Conservation (phyloP, 2,329 filamentous ascomycete genomes). For the Aspergillus glaucus region DNA sequence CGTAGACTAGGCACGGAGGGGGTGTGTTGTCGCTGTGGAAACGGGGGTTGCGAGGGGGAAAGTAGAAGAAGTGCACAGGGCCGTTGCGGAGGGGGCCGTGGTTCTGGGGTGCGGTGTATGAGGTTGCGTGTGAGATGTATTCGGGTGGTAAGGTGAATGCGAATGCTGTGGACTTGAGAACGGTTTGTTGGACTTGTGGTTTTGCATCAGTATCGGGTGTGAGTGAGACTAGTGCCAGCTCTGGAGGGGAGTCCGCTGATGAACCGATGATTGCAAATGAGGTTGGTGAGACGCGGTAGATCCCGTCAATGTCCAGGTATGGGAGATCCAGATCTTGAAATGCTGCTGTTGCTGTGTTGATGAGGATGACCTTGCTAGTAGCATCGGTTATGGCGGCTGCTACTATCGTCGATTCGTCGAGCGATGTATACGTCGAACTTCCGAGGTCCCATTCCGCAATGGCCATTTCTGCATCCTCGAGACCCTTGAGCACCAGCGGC, state of each 20-base stretch:
- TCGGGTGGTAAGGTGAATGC: conserved; percentile 10
- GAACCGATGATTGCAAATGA: conserved; percentile 17
- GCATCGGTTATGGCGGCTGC: conserved; percentile 15
- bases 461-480: conserved; percentile 36
- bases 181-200: background rate
- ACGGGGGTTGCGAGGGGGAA: conserved; percentile 44
- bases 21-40: conserved; percentile 34
- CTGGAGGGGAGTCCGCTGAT: conserved; percentile 13
- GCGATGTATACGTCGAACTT: conserved; percentile 16
- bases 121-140: conserved; percentile 25
- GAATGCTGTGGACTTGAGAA: conserved; percentile 12
- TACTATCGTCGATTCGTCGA: conserved; percentile 14
- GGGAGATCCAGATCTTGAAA: conserved; percentile 12
- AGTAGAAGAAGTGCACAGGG: conserved; percentile 43
- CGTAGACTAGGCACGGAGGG: conserved; percentile 46
- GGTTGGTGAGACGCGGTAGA: conserved; percentile 11
- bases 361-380: conserved; percentile 13
- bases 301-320: conserved; percentile 13
- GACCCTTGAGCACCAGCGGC: conserved; percentile 30
- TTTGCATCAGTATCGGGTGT: conserved; percentile 3
- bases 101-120: conserved; percentile 29
- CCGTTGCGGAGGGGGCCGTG: conserved; percentile 19
- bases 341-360: conserved; percentile 9
- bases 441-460: conserved; percentile 25
- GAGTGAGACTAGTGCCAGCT: conserved; percentile 13